phyloP scores from a whole-genome alignment of 2,329 filamentous ascomycete species.

The Acephala macrosclerotiorum region DNA sequence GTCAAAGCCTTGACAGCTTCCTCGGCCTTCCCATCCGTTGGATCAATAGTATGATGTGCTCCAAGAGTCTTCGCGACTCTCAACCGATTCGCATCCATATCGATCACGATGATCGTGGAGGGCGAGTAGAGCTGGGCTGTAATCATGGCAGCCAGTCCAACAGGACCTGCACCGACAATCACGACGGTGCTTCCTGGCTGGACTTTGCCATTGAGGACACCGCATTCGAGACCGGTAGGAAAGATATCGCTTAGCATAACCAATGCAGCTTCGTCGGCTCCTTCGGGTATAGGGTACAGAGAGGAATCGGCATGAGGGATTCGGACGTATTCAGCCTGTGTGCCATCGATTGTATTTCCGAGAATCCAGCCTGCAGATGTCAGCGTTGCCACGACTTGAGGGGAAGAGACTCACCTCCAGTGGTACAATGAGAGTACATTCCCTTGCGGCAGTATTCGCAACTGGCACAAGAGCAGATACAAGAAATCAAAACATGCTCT shows the following conservation, averaged over 20 bases:
- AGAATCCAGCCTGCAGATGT: constrained; percentile 54
- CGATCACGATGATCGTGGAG: constrained; percentile 57
- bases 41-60: constrained; percentile 54
- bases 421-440: constrained; percentile 60
- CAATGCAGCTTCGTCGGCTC: constrained; percentile 81
- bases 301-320: constrained; percentile 84
- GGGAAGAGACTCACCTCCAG: constrained; percentile 47
- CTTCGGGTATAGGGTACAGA: constrained; percentile 78
- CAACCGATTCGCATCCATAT: constrained; percentile 56
- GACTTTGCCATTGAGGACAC: constrained; percentile 58
- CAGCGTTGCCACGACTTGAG: background rate
- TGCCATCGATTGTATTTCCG: constrained; percentile 72
- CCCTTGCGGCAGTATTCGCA: constrained; percentile 59
- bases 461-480: constrained; percentile 57
- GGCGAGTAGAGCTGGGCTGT: constrained; percentile 63
- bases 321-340: constrained; percentile 85
- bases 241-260: constrained; percentile 64
- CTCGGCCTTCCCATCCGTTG: constrained; percentile 46
- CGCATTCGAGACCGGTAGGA: constrained; percentile 63
- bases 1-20: constrained; percentile 53
- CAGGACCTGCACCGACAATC: constrained; percentile 62
- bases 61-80: constrained; percentile 56
- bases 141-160: constrained; percentile 62
- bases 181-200: constrained; percentile 59
- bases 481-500: constrained; percentile 59